phyloP scores from a whole-genome alignment of 306 rosid genomes.

The Prunus dulcis region DNA sequence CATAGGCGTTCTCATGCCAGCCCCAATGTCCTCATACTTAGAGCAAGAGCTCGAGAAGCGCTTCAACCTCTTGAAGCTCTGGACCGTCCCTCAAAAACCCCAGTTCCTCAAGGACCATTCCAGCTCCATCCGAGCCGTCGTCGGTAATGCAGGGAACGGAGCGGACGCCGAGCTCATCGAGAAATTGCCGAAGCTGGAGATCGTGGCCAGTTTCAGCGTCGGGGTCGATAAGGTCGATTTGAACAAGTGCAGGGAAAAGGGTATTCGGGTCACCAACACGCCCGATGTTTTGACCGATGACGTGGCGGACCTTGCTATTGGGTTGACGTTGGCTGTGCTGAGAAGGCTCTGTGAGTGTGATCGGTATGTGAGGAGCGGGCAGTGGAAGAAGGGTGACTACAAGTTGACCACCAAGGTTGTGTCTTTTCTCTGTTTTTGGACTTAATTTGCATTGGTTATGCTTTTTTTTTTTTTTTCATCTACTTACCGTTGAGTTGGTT shows the following conservation, averaged over 20 bases:
- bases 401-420: slow-evolving; percentile 67
- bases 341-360: slow-evolving; percentile 63
- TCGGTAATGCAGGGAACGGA: slow-evolving; percentile 32
- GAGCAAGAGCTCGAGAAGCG: slow-evolving; percentile 71
- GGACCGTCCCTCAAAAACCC: slow-evolving; percentile 38
- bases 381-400: slow-evolving; percentile 68
- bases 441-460: neutral
- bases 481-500: neutral
- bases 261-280: slow-evolving; percentile 72
- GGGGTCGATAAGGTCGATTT: slow-evolving; percentile 75
- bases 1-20: slow-evolving; percentile 48
- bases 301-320: slow-evolving; percentile 67
- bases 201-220: slow-evolving; percentile 66
- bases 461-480: neutral
- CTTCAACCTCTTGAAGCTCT: slow-evolving; percentile 49
- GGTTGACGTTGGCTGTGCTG: slow-evolving; percentile 49
- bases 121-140: slow-evolving; percentile 55
- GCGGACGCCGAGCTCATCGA: slow-evolving; percentile 56
- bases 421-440: neutral
- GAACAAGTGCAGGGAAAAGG: slow-evolving; percentile 49
- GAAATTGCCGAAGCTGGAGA: slow-evolving; percentile 63
- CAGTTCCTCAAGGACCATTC: slow-evolving; percentile 40
- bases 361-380: slow-evolving; percentile 59
- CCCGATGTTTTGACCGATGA: slow-evolving; percentile 90
- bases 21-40: slow-evolving; percentile 46